Conservation (phyloP, 2,329 filamentous ascomycete genomes). For the Claviceps citrina region DNA sequence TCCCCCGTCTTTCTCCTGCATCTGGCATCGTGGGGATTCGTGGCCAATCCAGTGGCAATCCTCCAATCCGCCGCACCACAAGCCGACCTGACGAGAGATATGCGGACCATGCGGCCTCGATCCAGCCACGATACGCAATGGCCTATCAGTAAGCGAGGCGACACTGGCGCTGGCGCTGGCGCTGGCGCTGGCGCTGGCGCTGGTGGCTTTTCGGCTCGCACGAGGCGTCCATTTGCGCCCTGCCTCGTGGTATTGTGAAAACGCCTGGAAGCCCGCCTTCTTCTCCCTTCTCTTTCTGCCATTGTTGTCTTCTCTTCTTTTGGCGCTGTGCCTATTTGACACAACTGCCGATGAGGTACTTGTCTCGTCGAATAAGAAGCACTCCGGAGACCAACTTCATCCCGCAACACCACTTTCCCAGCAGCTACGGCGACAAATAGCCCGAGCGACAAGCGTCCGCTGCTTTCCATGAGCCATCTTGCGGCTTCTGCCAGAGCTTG, state of each 20-base stretch:
- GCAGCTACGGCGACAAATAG: background rate
- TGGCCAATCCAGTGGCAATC: no score
- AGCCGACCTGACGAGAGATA: no score
- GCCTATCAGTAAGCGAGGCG: background rate
- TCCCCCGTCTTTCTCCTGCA: no score
- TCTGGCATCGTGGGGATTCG: no score
- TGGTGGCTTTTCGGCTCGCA: background rate
- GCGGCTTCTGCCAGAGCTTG: background rate
- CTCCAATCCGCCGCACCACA: no score
- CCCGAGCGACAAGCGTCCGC: background rate
- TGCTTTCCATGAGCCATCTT: background rate
- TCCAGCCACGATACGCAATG: background rate
- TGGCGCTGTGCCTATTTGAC: no score
- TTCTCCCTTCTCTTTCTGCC: background rate
- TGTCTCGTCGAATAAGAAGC: background rate
- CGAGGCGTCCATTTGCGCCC: background rate
- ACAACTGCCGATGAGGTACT: background rate
- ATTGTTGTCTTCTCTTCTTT: background rate
- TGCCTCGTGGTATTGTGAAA: slow-evolving; percentile 1
- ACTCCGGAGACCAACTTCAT: background rate
- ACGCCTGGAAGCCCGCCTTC: no score
- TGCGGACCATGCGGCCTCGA: background rate
- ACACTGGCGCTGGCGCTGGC: no score
- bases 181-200: no score
- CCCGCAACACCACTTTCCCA: no score